A percentile compares a stretch with the other conserved stretches of the same genome.
Evolutionary conservation across 108 stramenopile species (phyloP).

Genomic region (Nitzschia sp.): DNA sequence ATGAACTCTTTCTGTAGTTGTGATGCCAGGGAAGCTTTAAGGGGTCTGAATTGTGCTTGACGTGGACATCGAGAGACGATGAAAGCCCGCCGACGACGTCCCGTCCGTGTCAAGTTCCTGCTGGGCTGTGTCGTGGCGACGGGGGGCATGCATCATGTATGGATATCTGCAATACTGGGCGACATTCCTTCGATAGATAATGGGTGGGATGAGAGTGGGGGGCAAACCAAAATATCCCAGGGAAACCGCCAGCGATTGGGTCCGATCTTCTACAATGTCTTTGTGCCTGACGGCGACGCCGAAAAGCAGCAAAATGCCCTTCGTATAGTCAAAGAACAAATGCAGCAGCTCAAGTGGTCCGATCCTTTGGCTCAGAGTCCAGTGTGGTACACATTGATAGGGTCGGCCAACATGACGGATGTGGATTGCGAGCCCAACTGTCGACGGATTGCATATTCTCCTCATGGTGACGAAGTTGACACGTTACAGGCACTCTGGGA

Average conservation of each 20-base stretch:
- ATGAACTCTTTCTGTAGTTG: too few species aligned
- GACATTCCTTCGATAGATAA: neutral
- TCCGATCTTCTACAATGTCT: constrained; percentile 35
- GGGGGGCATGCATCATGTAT: neutral
- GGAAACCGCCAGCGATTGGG: constrained; percentile 3
- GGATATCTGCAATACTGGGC: neutral
- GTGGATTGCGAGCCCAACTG: constrained; percentile 11
- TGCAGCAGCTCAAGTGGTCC: neutral
- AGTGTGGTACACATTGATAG: constrained; percentile 25
- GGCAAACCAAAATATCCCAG: neutral
- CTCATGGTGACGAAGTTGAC: constrained; percentile 14
- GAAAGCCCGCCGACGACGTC: neutral
- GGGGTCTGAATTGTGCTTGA: too few species aligned
- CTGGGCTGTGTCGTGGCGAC: neutral
- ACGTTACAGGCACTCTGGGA: constrained; percentile 26
- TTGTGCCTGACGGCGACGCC: constrained; percentile 1
- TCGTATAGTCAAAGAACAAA: constrained; percentile 20
- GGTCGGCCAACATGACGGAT: constrained; percentile 5
- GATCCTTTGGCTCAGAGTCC: neutral
- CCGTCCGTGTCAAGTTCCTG: neutral
- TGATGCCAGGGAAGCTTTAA: too few species aligned
- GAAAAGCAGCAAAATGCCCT: neutral
- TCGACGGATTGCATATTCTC: neutral
- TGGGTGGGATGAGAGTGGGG: neutral
- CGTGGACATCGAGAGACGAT: too few species aligned